Evolutionary conservation across 306 rosid species (phyloP).

Genomic region (Luffa aegyptiaca): DNA sequence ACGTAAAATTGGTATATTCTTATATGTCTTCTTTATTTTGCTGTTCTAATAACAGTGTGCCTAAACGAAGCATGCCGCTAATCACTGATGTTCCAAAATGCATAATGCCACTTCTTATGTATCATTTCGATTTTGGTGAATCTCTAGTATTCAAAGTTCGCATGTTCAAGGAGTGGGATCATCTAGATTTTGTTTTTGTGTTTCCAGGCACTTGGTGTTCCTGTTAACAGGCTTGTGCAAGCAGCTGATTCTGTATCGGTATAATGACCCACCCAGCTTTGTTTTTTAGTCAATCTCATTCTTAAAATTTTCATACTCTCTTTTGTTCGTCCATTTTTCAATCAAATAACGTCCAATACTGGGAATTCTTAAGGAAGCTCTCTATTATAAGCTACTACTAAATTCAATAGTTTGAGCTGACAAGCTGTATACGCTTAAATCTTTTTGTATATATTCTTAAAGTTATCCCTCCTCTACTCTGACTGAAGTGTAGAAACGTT

Average conservation of each 20-base stretch:
- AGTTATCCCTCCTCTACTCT: background rate
- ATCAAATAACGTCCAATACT: background rate
- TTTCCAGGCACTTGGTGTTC: slow-evolving; percentile 87
- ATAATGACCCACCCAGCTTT: slow-evolving; percentile 8
- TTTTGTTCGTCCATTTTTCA: background rate
- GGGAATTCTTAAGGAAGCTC: background rate
- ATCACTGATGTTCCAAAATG: background rate
- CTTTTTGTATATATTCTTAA: background rate
- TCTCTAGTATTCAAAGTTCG: background rate
- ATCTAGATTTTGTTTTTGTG: background rate
- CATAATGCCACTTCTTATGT: background rate
- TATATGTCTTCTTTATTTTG: background rate
- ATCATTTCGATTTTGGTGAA: background rate
- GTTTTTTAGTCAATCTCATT: background rate
- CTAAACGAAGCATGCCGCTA: background rate
- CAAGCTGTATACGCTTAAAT: background rate
- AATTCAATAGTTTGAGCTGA: background rate
- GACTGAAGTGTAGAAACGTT: background rate
- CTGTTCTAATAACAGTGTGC: background rate
- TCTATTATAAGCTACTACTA: background rate
- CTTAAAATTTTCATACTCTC: background rate
- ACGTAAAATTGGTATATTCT: background rate
- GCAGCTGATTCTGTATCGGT: slow-evolving; percentile 88
- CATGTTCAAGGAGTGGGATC: background rate
- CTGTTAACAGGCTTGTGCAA: slow-evolving; percentile 69